Evolutionary conservation across 345 rosid genomes (phyloP).

Genomic region (Boechera divaricarpa): DNA sequence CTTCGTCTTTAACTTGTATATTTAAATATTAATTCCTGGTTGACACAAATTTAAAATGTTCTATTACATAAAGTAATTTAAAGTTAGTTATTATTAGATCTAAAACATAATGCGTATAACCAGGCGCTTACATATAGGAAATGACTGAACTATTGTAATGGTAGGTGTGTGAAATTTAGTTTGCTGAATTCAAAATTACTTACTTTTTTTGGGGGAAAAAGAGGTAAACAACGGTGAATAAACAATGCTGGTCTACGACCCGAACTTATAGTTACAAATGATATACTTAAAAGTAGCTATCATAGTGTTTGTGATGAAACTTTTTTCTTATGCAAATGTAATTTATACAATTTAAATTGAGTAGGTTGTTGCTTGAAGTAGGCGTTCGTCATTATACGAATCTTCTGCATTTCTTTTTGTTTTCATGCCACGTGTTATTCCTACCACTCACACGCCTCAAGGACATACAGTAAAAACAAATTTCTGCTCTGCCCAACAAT

Average conservation of each 20-base stretch:
- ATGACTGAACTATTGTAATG: not conserved
- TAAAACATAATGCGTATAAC: not conserved
- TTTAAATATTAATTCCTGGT: not conserved
- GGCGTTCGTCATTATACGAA: conserved; percentile 15
- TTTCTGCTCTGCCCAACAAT: not conserved
- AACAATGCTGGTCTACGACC: not conserved
- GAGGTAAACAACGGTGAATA: too few relatives aligned
- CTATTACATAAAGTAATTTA: not conserved
- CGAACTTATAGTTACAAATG: not conserved
- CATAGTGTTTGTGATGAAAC: not conserved
- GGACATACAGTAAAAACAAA: not conserved
- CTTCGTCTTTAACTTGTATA: not conserved
- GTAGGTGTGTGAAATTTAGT: too few relatives aligned
- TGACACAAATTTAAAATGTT: not conserved
- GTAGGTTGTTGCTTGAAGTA: conserved; percentile 43
- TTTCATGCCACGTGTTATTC: conserved; percentile 28
- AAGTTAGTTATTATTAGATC: not conserved
- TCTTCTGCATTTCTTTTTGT: conserved; percentile 16
- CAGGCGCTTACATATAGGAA: not conserved
- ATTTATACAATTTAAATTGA: not conserved
- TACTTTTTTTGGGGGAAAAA: too few relatives aligned
- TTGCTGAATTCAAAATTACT: too few relatives aligned
- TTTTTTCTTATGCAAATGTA: not conserved
- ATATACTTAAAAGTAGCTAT: conserved; percentile 1
- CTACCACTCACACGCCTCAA: conserved; percentile 26